Conservation (phyloP, 2,329 filamentous ascomycete genomes). For the Paraconiothyrium sp. region DNA sequence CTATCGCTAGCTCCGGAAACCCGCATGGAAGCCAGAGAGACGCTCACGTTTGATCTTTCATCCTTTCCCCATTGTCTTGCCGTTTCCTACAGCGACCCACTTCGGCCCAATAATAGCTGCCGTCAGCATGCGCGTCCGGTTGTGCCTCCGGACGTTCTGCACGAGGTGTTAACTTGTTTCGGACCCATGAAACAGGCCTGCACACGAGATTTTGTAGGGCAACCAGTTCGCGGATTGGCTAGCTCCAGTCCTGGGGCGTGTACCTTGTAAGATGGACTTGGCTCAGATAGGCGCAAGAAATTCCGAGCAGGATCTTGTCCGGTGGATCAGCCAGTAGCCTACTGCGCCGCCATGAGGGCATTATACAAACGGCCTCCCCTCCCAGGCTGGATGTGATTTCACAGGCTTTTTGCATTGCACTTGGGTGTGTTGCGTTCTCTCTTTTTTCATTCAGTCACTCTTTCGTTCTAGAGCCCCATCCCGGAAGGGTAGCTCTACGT, state of each 20-base stretch:
- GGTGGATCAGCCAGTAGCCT: constrained; percentile 11
- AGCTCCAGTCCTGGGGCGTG: neutral
- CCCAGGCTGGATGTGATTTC: constrained; percentile 5
- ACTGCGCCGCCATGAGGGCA: constrained; percentile 14
- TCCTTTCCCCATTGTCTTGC: neutral
- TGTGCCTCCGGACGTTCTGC: constrained; percentile 11
- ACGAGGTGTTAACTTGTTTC: constrained; percentile 8
- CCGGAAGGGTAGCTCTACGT: constrained; percentile 14
- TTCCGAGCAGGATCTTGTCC: constrained; percentile 15
- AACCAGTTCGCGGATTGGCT: constrained; percentile 12
- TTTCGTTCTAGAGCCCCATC: constrained; percentile 5
- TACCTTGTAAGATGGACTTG: constrained; percentile 14
- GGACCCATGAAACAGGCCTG: constrained; percentile 14
- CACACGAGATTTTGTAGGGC: neutral
- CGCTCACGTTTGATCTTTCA: constrained; percentile 12
- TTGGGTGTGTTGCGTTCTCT: constrained; percentile 15
- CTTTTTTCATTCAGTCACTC: constrained; percentile 15
- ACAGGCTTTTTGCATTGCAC: constrained; percentile 15
- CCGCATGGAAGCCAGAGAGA: constrained; percentile 4
- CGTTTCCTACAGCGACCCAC: constrained; percentile 7
- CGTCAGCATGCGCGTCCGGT: constrained; percentile 1
- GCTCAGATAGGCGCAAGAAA: constrained; percentile 6
- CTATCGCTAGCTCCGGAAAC: neutral
- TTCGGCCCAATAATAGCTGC: constrained; percentile 7
- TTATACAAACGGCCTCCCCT: constrained; percentile 14